A percentile compares a stretch with the other conserved stretches of the same genome.
phyloP scores from a whole-genome alignment of 495 filamentous ascomycete genomes.

The Astrothelium macrocarpum region DNA sequence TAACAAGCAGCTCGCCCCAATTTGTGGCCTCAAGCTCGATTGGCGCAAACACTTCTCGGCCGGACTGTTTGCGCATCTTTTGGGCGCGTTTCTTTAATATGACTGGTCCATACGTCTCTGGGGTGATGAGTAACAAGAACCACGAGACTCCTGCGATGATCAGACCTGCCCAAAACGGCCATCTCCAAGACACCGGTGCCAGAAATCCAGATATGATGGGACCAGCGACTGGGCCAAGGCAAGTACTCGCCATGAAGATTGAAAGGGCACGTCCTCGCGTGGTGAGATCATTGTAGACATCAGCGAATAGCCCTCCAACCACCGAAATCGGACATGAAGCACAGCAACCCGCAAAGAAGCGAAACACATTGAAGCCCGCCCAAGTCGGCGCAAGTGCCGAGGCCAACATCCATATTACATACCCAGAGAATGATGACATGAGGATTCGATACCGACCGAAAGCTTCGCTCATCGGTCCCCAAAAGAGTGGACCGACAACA shows the following conservation, averaged over 20 bases:
- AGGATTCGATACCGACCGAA: slow-evolving; percentile 58
- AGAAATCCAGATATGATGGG: slow-evolving; percentile 32
- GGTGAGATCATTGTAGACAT: slow-evolving; percentile 52
- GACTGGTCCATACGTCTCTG: slow-evolving; percentile 54
- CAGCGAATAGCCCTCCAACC: slow-evolving; percentile 64
- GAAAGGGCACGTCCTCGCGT: slow-evolving; percentile 61
- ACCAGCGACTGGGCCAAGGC: slow-evolving; percentile 31
- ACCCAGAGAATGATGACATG: slow-evolving; percentile 50
- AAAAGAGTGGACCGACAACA: slow-evolving; percentile 53
- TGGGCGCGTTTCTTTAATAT: slow-evolving; percentile 47
- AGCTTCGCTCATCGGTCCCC: slow-evolving; percentile 61
- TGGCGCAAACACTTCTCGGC: slow-evolving; percentile 32
- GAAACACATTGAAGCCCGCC: slow-evolving; percentile 56
- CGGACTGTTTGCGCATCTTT: slow-evolving; percentile 40
- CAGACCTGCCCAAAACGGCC: slow-evolving; percentile 46
- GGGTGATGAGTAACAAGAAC: slow-evolving; percentile 32
- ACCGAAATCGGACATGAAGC: slow-evolving; percentile 61
- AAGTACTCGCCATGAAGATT: slow-evolving; percentile 56
- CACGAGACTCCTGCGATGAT: slow-evolving; percentile 37
- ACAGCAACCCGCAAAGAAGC: slow-evolving; percentile 53
- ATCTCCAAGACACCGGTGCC: slow-evolving; percentile 35
- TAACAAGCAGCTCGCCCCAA: slow-evolving; percentile 30
- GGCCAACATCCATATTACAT: slow-evolving; percentile 57
- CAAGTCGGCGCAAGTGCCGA: slow-evolving; percentile 62
- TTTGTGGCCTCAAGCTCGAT: slow-evolving; percentile 36